Evolutionary conservation across 192 early-diverging fungal species (phyloP), one percentile per base, ranked within the genome.

Genomic region (Bifiguratus adelaidae): DNA sequence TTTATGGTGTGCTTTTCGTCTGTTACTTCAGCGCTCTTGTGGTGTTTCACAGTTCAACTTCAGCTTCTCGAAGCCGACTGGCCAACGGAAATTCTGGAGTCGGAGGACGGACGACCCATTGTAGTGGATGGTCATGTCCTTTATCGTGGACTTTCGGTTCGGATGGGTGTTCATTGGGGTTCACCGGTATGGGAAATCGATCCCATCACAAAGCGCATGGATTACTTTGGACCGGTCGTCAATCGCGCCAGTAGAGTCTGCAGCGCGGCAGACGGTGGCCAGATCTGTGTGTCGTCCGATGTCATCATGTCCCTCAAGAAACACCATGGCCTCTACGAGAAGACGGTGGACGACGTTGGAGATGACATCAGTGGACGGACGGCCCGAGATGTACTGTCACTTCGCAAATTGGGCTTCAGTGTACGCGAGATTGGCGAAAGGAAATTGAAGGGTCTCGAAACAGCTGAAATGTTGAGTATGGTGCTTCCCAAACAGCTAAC

Each of bases 81-180:
- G 91, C 91, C 91, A 13, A 58, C 74, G 21, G 86, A 90, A 52
- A 85, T 91, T 37, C 53, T 95, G 22, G 79, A 82, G 40, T 82
- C 77, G 26, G 68, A 67, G 1, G 88, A 91, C 42, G 87, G 87
- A 2, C 61, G 74, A 25, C 80, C 85, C 1, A 77, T 91, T 40
- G 80, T 78, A 58, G 71, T 72, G 5, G 62, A 60, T 13, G 59
- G 40, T n/a, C 47, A 68, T 15, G 56, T 83, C 6, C 76, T 95
- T 49, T 95, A 89, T 50, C 73, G 84, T 19, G 91, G 91, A 1
- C 60, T 95, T 25, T 84, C 86, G 12, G 88, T 95, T 16, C 83
- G 91, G 19, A 95, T 95, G 87, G 91, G 91, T 21, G 81, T 95
- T 55, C 91, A 95, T 58, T 87, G 85, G 71, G 91, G 91, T 45